These are phyloP conservation scores for Rubia balearica DNA, from an alignment of 305 asterid species.

Conservation along the genomic window DNA sequence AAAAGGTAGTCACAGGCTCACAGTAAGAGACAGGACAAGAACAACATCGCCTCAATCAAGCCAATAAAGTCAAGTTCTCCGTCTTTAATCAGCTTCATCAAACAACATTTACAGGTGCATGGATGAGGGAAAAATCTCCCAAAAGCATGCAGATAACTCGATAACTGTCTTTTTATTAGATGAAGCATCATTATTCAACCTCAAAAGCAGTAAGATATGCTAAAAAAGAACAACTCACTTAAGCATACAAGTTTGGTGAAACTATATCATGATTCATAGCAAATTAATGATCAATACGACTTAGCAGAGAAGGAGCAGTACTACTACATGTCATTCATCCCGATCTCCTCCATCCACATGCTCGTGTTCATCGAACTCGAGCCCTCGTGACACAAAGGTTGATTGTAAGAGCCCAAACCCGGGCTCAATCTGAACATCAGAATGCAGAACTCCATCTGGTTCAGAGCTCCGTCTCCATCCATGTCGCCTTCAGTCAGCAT, in stretches of 20 bases:
- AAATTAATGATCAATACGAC: not conserved
- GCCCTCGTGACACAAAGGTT: slow-evolving; percentile 14
- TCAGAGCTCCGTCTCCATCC: slow-evolving; percentile 35
- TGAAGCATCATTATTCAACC: not conserved
- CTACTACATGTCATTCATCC: slow-evolving; percentile 7
- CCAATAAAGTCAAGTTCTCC: not conserved
- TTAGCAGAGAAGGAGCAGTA: not conserved
- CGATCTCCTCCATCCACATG: slow-evolving; percentile 18
- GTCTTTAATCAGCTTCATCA: not conserved
- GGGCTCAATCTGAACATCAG: slow-evolving; percentile 36
- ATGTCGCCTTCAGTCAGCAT: slow-evolving; percentile 32
- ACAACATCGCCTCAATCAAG: not conserved
- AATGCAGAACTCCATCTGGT: slow-evolving; percentile 30
- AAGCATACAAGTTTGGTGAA: not conserved
- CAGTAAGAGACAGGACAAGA: not conserved
- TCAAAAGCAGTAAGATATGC: not conserved
- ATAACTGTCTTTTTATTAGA: slow-evolving; percentile 10
- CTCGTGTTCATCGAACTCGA: slow-evolving; percentile 1
- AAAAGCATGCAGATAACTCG: not conserved
- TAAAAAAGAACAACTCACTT: not conserved
- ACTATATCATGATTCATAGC: not conserved
- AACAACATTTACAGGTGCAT: not conserved
- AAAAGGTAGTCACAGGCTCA: not conserved
- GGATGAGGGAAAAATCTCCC: not conserved
- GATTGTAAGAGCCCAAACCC: slow-evolving; percentile 1